Conservation (phyloP, 768 basidiomycete species). For the Galerina sulciceps region DNA sequence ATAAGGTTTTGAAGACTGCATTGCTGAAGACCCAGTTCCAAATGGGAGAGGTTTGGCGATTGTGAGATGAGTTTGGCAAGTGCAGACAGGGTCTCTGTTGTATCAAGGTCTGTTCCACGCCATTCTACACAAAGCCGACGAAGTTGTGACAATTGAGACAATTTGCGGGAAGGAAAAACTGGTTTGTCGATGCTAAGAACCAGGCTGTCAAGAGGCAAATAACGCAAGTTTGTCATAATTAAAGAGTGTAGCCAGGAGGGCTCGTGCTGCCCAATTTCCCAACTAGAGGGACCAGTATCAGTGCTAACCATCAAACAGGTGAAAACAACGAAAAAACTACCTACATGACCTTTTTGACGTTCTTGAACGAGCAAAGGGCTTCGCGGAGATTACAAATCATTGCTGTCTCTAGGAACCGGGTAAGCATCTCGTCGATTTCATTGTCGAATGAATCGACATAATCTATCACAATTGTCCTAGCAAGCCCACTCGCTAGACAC, state of each 20-base stretch:
- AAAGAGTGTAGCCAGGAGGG: neutral
- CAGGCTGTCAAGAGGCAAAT: neutral
- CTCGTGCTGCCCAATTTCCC: neutral
- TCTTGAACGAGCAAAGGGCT: slow-evolving; percentile 1
- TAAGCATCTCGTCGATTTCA: neutral
- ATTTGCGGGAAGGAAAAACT: neutral
- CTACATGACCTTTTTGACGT: slow-evolving; percentile 10
- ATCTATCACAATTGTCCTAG: slow-evolving; percentile 3
- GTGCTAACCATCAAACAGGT: neutral
- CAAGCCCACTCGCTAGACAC: neutral
- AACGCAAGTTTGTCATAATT: neutral
- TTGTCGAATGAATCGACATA: neutral
- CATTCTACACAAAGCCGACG: neutral
- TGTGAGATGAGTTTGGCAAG: neutral
- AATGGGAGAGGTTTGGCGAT: neutral
- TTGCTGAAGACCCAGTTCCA: neutral
- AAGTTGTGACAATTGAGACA: neutral
- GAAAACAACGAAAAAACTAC: neutral
- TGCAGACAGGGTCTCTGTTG: neutral
- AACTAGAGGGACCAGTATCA: neutral
- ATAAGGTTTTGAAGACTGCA: neutral
- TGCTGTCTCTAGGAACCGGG: neutral
- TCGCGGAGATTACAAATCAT: neutral
- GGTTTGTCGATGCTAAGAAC: neutral
- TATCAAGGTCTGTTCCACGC: neutral